Evolutionary conservation across 169 alveolate species (phyloP), one percentile per base, ranked within the genome.

Genomic region (Plasmodium adleri): DNA sequence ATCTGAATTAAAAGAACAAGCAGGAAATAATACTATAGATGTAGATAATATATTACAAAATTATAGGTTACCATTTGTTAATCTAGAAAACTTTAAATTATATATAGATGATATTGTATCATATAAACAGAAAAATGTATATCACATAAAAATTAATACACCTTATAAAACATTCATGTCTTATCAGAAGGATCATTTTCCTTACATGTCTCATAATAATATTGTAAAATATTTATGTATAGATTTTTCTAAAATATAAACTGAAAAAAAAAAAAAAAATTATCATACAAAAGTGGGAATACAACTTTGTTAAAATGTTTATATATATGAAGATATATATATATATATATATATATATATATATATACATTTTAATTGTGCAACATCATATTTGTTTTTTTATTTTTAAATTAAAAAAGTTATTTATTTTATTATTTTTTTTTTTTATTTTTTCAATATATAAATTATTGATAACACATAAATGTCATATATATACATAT

Each of bases 51-150:
- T 78, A 50, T 20, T 78, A 12, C 28, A 58, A 64, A 78, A 58
- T 15, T 78, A 78, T 47, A 78, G 67, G 47, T 47, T 78, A 3
- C 89, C 89, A 28, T 78, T 26, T 64, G 76, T 78, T 17, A 78
- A 78, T 66, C 54, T 78, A 45, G 89, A 78, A 22, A 56, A 78
- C 4, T 70, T 59, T 0, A 78, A 78, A 17, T 45, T 78, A 24
- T 78, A 66, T 39, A 64, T 78, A 15, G 89, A 78, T 22, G 89
- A 78, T 32, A 66, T 78, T 17, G 70, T 59, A 22, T 78, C 89
- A 7, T 78, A 78, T 9, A 78, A 59, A 59, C 56, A 78, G 28
- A 64, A 66, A 52, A 58, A 70, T 20, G 54, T 78, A 24, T 78
- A 78, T 24, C 89, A 78, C 26, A 67, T 78, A 24, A 78, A 78